Evolutionary conservation across 1,284 basidiomycete species (phyloP).

Genomic region (Coniophora puteana): DNA sequence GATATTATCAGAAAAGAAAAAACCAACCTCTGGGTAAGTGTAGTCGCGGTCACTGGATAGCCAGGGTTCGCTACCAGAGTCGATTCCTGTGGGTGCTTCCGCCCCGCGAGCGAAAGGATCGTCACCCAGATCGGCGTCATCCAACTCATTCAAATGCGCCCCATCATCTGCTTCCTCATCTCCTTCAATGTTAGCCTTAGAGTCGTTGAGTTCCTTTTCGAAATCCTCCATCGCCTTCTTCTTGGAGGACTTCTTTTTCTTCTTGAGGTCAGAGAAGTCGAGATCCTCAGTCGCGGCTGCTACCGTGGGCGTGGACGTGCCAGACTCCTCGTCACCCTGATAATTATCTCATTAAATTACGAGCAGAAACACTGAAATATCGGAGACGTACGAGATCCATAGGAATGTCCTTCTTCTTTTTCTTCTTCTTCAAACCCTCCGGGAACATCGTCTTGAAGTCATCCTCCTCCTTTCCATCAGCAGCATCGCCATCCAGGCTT

Average conservation of each 20-base stretch:
- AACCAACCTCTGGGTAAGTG: constrained; percentile 81
- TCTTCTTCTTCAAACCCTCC: constrained; percentile 88
- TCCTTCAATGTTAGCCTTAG: constrained; percentile 59
- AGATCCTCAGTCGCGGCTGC: constrained; percentile 57
- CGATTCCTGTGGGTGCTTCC: constrained; percentile 53
- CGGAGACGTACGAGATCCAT: constrained; percentile 67
- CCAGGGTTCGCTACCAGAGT: constrained; percentile 81
- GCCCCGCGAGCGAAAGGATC: constrained; percentile 71
- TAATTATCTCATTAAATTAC: constrained; percentile 10
- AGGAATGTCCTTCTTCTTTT: constrained; percentile 88
- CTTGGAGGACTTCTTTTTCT: constrained; percentile 73
- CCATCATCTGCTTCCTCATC: constrained; percentile 57
- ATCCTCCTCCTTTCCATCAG: constrained; percentile 56
- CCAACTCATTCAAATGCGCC: constrained; percentile 61
- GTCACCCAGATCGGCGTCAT: constrained; percentile 81
- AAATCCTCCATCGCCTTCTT: constrained; percentile 84
- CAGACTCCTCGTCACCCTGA: constrained; percentile 60
- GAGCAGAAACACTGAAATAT: background rate
- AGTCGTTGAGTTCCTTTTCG: constrained; percentile 81
- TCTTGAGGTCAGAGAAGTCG: constrained; percentile 84
- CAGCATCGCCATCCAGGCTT: constrained; percentile 26
- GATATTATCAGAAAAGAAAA: background rate
- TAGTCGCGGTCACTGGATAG: constrained; percentile 92
- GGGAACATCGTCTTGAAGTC: constrained; percentile 79
- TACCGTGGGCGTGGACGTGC: constrained; percentile 52